These are phyloP conservation scores for Plasmopara halstedii DNA, from an alignment of 352 stramenopile genomes.

Conservation along the genomic window DNA sequence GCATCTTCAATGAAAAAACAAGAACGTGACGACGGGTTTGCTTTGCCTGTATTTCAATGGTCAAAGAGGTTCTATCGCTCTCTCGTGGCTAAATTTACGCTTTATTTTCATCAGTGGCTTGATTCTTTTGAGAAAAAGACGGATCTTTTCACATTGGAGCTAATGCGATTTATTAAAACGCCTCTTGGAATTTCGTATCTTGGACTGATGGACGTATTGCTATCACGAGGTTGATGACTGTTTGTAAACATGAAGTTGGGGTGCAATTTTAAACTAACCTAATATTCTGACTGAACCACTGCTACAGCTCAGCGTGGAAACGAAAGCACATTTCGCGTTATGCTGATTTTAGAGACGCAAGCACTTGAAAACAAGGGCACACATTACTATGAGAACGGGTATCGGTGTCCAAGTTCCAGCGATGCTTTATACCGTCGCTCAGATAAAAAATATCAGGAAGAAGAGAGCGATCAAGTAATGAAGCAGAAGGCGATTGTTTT, in stretches of 20 bases:
- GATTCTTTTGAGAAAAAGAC: constrained; percentile 58
- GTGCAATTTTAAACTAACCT: constrained; percentile 8
- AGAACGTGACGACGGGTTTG: constrained; percentile 71
- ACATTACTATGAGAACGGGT: constrained; percentile 71
- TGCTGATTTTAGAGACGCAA: constrained; percentile 75
- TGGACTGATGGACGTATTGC: constrained; percentile 70
- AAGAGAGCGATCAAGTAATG: constrained; percentile 20
- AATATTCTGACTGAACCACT: constrained; percentile 4
- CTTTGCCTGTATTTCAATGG: constrained; percentile 76
- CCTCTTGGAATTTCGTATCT: constrained; percentile 77
- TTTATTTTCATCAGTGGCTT: constrained; percentile 79
- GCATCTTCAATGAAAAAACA: constrained; percentile 63
- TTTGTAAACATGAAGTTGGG: constrained; percentile 1
- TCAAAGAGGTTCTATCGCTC: constrained; percentile 76
- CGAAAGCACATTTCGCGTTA: constrained; percentile 38
- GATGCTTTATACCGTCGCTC: constrained; percentile 29
- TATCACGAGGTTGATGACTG: constrained; percentile 41
- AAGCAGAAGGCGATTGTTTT: constrained; percentile 9
- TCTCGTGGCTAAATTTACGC: constrained; percentile 74
- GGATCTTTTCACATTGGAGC: constrained; percentile 50
- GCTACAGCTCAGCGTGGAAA: constrained; percentile 39
- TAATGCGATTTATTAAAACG: constrained; percentile 66
- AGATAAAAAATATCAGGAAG: constrained; percentile 26
- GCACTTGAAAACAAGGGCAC: constrained; percentile 65
- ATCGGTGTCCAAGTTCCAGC: constrained; percentile 58